These are phyloP conservation scores for Hanseniaspora osmophila DNA, from an alignment of 805 yeast genomes.

Conservation along the genomic window DNA sequence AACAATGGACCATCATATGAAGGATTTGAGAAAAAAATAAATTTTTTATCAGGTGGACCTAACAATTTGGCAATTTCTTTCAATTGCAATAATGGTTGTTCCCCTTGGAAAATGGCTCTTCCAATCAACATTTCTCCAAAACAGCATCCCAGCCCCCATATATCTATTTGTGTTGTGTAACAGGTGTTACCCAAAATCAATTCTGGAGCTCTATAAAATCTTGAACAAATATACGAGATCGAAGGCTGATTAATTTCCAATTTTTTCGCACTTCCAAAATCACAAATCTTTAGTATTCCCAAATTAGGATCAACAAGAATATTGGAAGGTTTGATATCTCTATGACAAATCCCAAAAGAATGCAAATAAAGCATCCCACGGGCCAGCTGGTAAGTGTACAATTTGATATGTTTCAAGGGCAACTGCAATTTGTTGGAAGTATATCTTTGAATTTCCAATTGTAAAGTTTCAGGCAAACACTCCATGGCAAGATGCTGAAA, in stretches of 20 bases:
- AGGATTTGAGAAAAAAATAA: conserved; percentile 62
- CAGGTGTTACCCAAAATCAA: conserved; percentile 79
- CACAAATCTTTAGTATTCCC: conserved; percentile 62
- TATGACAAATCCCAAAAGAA: conserved; percentile 66
- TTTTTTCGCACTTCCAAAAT: conserved; percentile 74
- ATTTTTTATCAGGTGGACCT: conserved; percentile 73
- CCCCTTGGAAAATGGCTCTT: conserved; percentile 90
- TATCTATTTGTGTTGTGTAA: conserved; percentile 83
- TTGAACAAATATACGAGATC: conserved; percentile 87
- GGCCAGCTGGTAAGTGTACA: conserved; percentile 66
- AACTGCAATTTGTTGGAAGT: conserved; percentile 45
- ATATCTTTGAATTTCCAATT: conserved; percentile 58
- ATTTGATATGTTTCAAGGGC: conserved; percentile 61
- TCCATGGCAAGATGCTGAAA: conserved; percentile 81
- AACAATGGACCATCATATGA: conserved; percentile 63
- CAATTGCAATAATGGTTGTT: conserved; percentile 73
- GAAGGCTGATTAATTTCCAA: conserved; percentile 72
- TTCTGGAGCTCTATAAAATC: conserved; percentile 95
- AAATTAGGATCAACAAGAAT: conserved; percentile 60
- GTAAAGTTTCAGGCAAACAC: conserved; percentile 70
- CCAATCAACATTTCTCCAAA: conserved; percentile 89
- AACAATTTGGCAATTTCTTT: conserved; percentile 79
- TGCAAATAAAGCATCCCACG: conserved; percentile 75
- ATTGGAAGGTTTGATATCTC: conserved; percentile 77
- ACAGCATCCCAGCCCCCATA: conserved; percentile 97